phyloP scores from a whole-genome alignment of 164 flowering plant species.

The Piper betle region DNA sequence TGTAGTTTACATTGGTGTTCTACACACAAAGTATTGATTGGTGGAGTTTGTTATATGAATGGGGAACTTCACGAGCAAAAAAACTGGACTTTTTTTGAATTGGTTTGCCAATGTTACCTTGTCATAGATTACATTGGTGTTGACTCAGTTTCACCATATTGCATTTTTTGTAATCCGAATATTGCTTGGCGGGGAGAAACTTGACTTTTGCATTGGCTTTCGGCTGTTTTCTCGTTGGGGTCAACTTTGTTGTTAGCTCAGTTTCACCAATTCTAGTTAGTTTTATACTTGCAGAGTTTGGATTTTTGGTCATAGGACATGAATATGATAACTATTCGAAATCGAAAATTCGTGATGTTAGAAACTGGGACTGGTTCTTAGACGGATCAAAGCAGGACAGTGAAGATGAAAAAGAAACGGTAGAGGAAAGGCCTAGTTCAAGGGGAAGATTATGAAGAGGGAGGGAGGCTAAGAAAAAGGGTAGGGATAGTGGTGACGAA shows the following conservation, averaged over 20 bases:
- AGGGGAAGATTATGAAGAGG: conserved; percentile 8
- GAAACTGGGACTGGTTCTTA: conserved; percentile 73
- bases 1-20: too few relatives aligned
- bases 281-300: conserved; percentile 49
- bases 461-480: conserved; percentile 26
- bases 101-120: too few relatives aligned
- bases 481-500: conserved; percentile 35
- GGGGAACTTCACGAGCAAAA: too few relatives aligned
- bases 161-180: too few relatives aligned
- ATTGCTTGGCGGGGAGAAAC: too few relatives aligned
- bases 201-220: too few relatives aligned
- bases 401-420: conserved; percentile 30
- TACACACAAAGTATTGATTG: too few relatives aligned
- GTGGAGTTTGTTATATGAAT: too few relatives aligned
- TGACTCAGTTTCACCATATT: too few relatives aligned
- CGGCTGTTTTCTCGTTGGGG: too few relatives aligned
- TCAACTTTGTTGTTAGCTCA: conserved; percentile 44
- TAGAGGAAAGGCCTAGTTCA: conserved; percentile 6
- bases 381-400: conserved; percentile 32
- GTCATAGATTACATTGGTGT: too few relatives aligned
- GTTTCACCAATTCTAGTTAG: conserved; percentile 5
- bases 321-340: conserved; percentile 59
- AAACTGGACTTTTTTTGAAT: too few relatives aligned
- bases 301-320: conserved; percentile 66
- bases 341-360: conserved; percentile 33